Base-by-base conservation (phyloP, 2,329 filamentous ascomycete genomes). In the Scytalidium sp. region DNA sequence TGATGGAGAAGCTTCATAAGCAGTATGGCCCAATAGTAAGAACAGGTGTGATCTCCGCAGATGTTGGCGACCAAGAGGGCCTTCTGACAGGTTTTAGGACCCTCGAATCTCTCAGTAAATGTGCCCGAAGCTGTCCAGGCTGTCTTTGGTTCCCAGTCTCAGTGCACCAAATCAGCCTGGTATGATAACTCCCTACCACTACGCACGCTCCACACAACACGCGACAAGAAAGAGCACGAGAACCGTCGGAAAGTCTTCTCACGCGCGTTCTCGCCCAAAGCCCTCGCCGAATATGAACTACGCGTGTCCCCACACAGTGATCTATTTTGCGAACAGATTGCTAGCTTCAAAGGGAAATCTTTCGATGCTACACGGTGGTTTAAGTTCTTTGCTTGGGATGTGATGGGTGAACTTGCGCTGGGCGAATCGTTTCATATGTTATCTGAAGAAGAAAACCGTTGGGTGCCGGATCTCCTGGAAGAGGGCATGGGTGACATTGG, bases 321-420 rank as follows among this genome's bases (percentile, higher is more conserved):
- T 20, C 46, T 51, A 3, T 49, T 62, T 15, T 29, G 57, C 7
- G 20, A 47, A 1, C 51, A 56, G 17, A 21, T 61, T 5, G 40
- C 27, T 20, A 39, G 47, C 4, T 50, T 47, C 19, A n/a, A 41
- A 3, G 60, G 59, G 2, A 56, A 55, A 25, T 22, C 57, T 7
- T 19, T 60, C 5, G 52, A 61, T 47, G 56, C 47, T 2, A 52
- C 47, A 40, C 21, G 45, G n/a, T 61, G 56, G 56, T 59, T 60
- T 39, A 56, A 58, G 17, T 57, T 50, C 36, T 60, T 52, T 39
- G 40, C 49, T 5, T 64, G 61, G 43, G 61, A 64, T 45, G 51
- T 61, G 6, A 62, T 62, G 54, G 58, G 59, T 19, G 58, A 61
- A 17, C 49, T 64, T 29, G 58, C 54, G 2, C 61, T 62, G 44